Evolutionary conservation across 768 basidiomycete genomes (phyloP), one percentile per base, ranked within the genome.

Genomic region (Rickenella mellea): DNA sequence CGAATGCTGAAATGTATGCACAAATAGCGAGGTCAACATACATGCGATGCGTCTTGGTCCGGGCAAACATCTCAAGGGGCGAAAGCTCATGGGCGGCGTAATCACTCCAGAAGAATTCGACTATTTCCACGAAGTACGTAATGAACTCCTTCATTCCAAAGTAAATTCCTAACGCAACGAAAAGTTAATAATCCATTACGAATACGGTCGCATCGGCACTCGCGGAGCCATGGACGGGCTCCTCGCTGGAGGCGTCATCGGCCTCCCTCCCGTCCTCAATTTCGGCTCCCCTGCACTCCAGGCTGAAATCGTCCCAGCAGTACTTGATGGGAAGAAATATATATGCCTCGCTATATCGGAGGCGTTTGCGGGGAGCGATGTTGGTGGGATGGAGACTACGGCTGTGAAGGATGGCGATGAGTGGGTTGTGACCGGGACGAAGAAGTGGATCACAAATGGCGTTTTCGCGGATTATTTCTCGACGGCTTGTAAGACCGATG

Each of bases 391-490:
- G 27, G 90, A 78, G 69, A 97, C 83, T 44, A 83, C 80, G 1
- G 93, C 93, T 1, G 74, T 76, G 43, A 77, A 78, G 43, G 90
- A 94, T 52, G 93, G 90, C 1, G 78, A 86, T 50, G 65, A 80
- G 30, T 94, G 85, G 83, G 71, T 91, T 10, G 80, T 97, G 48
- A 88, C 81, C 30, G 94, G 94, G 14, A 92, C 90, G 5, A 97
- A 97, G 63, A 94, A 94, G 87, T 92, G 87, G 88, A 90, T 91
- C 47, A 89, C 88, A 31, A 92, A 92, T 51, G 84, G 90, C 43
- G 78, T 73, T 15, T 86, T 87, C 56, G 76, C 80, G 6, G 86
- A 92, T 63, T 88, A 83, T 55, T 89, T 90, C 59, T 86, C 85
- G 0, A 86, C 84, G 5, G 74, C 76, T 1, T 86, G 83, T 62